These are phyloP conservation scores for Cytospora schulzeri DNA, from an alignment of 2,329 filamentous ascomycete genomes.

Conservation along the genomic window DNA sequence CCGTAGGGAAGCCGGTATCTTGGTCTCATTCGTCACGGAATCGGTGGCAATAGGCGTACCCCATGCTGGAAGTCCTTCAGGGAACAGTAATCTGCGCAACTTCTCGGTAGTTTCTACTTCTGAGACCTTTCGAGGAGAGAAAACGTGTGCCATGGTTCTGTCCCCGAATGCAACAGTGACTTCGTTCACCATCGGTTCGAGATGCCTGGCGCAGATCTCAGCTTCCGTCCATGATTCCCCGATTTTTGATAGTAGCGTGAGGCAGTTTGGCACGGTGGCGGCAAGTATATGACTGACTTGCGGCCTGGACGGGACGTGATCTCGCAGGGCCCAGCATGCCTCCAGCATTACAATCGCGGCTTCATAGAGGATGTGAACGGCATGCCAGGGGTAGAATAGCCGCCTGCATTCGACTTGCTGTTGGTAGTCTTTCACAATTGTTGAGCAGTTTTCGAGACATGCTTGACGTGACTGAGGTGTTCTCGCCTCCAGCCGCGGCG, in stretches of 20 bases:
- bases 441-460: conserved; percentile 15
- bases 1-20: neutral
- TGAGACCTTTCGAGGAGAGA: neutral
- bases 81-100: conserved; percentile 15
- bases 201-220: conserved; percentile 6
- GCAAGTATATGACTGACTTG: conserved; percentile 12
- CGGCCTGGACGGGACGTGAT: conserved; percentile 8
- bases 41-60: conserved; percentile 1
- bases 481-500: conserved; percentile 16
- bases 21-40: neutral
- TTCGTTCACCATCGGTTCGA: conserved; percentile 14
- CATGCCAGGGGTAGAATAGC: conserved; percentile 21
- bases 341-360: conserved; percentile 18
- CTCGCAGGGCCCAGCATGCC: conserved; percentile 18
- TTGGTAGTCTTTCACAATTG: conserved; percentile 15
- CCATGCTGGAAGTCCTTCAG: conserved; percentile 12
- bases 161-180: conserved; percentile 16
- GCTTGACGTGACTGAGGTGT: conserved; percentile 13
- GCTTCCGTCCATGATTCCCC: conserved; percentile 18
- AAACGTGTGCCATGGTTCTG: conserved; percentile 6
- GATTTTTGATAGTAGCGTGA: conserved; percentile 15
- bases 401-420: conserved; percentile 14
- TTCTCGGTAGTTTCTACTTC: conserved; percentile 15
- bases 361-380: conserved; percentile 18
- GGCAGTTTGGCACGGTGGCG: conserved; percentile 14